Percentiles rank a stretch among this genome's conserved stretches.
Conservation (phyloP, 2,329 filamentous ascomycete species). For the Colletotrichum musae region DNA sequence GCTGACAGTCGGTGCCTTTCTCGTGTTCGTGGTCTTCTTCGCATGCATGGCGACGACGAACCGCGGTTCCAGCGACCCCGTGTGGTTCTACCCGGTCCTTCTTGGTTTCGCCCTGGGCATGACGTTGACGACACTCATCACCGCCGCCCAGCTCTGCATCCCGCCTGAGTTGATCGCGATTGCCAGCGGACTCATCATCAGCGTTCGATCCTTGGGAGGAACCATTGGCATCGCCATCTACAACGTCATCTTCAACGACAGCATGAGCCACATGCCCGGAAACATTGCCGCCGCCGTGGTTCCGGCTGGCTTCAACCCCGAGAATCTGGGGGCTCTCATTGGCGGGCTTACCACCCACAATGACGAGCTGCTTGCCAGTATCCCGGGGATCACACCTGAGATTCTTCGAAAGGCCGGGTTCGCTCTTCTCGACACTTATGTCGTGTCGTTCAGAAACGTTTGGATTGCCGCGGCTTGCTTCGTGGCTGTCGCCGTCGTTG, state of each 20-base stretch:
- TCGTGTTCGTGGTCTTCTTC: slow-evolving; percentile 51
- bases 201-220: slow-evolving; percentile 55
- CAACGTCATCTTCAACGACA: slow-evolving; percentile 49
- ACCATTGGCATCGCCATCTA: slow-evolving; percentile 56
- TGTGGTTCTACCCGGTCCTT: slow-evolving; percentile 56
- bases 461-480: slow-evolving; percentile 52
- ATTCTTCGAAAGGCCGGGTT: slow-evolving; percentile 47
- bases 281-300: slow-evolving; percentile 52
- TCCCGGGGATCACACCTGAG: slow-evolving; percentile 48
- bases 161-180: slow-evolving; percentile 55
- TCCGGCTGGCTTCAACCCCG: slow-evolving; percentile 46
- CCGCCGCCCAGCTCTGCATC: slow-evolving; percentile 55
- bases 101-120: slow-evolving; percentile 54
- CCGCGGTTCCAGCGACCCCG: slow-evolving; percentile 41
- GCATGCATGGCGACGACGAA: slow-evolving; percentile 53
- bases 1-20: slow-evolving; percentile 46
- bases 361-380: slow-evolving; percentile 43
- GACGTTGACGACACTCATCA: slow-evolving; percentile 52
- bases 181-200: slow-evolving; percentile 55
- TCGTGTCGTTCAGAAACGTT: slow-evolving; percentile 48
- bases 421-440: slow-evolving; percentile 48
- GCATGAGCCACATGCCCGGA: slow-evolving; percentile 46
- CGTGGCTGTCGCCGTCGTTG: slow-evolving; percentile 47
- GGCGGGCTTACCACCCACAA: slow-evolving; percentile 47
- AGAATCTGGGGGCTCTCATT: slow-evolving; percentile 47